phyloP scores from a whole-genome alignment of 768 basidiomycete species.

The Sporobolomyces pararoseus region DNA sequence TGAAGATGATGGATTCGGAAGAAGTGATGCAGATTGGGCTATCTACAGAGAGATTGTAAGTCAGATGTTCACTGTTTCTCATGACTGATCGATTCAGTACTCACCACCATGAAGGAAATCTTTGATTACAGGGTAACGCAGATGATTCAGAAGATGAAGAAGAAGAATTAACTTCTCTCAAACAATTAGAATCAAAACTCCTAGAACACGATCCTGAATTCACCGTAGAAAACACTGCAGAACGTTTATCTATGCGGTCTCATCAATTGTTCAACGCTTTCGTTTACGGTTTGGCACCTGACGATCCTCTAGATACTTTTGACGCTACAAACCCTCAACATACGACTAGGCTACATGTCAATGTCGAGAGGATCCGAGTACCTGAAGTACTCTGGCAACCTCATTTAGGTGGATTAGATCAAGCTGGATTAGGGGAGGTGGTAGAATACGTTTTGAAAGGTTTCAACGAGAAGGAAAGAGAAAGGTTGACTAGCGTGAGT shows the following conservation, averaged over 20 bases:
- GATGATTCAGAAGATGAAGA: conserved; percentile 81
- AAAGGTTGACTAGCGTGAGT: conserved; percentile 68
- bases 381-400: conserved; percentile 92
- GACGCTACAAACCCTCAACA: conserved; percentile 60
- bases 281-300: conserved; percentile 49
- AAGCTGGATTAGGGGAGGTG: conserved; percentile 89
- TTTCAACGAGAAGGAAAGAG: conserved; percentile 66
- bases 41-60: conserved; percentile 94
- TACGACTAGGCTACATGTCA: conserved; percentile 72
- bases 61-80: conserved; percentile 26
- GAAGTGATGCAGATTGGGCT: conserved; percentile 92
- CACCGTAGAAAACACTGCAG: conserved; percentile 73
- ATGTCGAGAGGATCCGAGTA: conserved; percentile 81
- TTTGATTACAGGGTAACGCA: conserved; percentile 49
- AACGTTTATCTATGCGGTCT: conserved; percentile 67
- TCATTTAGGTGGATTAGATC: conserved; percentile 88
- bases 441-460: conserved; percentile 73
- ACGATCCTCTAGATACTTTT: conserved; percentile 54
- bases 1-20: conserved; percentile 61
- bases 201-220: conserved; percentile 81
- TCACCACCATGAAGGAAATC: background rate
- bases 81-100: background rate
- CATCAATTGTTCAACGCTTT: conserved; percentile 85
- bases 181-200: conserved; percentile 71
- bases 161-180: conserved; percentile 68